Percentiles rank a stretch among this genome's conserved stretches.
Conservation (phyloP, 1,284 basidiomycete species). For the Sporisorium graminicola region DNA sequence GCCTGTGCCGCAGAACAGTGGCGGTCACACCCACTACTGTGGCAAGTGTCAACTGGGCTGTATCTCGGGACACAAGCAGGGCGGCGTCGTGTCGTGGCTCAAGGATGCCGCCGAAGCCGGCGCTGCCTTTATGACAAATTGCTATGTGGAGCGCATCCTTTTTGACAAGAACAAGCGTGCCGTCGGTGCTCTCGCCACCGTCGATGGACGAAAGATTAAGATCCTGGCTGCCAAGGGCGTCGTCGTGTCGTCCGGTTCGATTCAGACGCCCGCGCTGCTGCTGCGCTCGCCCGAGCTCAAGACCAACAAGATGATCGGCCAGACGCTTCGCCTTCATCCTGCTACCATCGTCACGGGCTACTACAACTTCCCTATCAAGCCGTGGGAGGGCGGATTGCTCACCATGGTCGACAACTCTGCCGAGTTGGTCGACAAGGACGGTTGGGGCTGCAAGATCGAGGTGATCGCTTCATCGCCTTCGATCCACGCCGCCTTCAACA, state of each 20-base stretch:
- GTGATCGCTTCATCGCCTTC: slow-evolving; percentile 71
- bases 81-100: slow-evolving; percentile 69
- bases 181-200: slow-evolving; percentile 58
- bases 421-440: slow-evolving; percentile 61
- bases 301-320: slow-evolving; percentile 71
- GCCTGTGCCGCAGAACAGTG: slow-evolving; percentile 71
- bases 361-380: slow-evolving; percentile 71
- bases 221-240: slow-evolving; percentile 70
- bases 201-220: slow-evolving; percentile 62
- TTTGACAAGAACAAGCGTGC: slow-evolving; percentile 66
- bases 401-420: slow-evolving; percentile 70
- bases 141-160: slow-evolving; percentile 70
- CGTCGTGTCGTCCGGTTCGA: slow-evolving; percentile 70
- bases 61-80: slow-evolving; percentile 69
- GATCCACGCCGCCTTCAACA: slow-evolving; percentile 67
- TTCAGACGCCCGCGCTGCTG: slow-evolving; percentile 72
- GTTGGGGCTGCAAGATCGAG: slow-evolving; percentile 72
- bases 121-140: slow-evolving; percentile 68
- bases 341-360: slow-evolving; percentile 70
- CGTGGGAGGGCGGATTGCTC: slow-evolving; percentile 72
- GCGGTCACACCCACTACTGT: slow-evolving; percentile 70
- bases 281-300: slow-evolving; percentile 70
- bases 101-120: slow-evolving; percentile 70
- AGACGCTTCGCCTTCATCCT: slow-evolving; percentile 72
- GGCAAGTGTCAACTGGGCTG: slow-evolving; percentile 71